These are phyloP conservation scores for Ophiostoma tasmaniense DNA, from an alignment of 2,329 filamentous ascomycete species.

Conservation along the genomic window DNA sequence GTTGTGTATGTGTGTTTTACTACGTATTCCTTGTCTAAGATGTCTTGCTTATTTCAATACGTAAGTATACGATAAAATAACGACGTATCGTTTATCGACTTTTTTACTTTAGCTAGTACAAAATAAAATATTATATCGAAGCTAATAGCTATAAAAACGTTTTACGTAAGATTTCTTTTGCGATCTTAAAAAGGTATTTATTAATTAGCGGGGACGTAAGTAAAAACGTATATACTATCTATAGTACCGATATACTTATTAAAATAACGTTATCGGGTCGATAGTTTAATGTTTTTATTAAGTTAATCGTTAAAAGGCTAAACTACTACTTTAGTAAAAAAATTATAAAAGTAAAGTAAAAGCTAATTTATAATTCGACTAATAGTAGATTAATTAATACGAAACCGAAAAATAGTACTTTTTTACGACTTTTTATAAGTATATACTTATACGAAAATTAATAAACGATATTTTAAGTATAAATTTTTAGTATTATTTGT, in stretches of 20 bases:
- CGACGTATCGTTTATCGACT: neutral
- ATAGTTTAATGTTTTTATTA: neutral
- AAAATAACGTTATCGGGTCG: neutral
- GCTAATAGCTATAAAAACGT: neutral
- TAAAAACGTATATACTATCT: neutral
- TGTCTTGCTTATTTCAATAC: no score
- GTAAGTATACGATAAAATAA: neutral
- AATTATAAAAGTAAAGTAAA: neutral
- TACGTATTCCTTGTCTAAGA: no score
- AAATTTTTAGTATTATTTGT: neutral
- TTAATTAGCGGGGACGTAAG: neutral
- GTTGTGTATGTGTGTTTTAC: no score
- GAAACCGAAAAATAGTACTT: neutral
- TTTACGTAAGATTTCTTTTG: neutral
- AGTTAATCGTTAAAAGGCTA: neutral
- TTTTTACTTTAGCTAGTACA: neutral
- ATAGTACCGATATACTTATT: no score
- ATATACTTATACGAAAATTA: neutral
- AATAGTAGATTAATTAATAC: neutral
- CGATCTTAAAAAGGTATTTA: neutral
- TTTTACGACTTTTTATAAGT: neutral
- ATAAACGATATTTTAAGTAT: neutral
- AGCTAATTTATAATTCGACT: neutral
- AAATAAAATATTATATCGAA: neutral
- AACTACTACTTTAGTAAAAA: neutral